Evolutionary conservation across 257 asterid genomes (phyloP), one percentile per base, ranked within the genome.

Genomic region (Nemophila menziesii): DNA sequence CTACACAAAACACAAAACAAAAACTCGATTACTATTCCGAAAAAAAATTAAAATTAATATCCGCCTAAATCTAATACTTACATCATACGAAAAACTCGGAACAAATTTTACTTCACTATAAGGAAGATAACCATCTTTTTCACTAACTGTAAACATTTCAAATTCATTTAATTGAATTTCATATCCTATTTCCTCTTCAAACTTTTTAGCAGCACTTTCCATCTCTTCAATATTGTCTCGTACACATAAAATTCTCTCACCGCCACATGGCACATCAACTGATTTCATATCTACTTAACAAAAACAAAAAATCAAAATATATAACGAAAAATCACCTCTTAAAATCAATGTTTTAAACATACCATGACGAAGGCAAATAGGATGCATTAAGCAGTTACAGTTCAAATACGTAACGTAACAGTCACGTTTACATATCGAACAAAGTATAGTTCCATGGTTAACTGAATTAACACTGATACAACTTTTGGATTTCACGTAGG

Each of bases 281-380:
- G 71, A 64, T 49, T 56, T 68, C 20, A 72, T 73, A 72, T 80
- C 98, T 89, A 79, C 40, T 8, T 10, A 37, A 48, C 56, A 51
- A 49, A 50, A 39, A 7, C 16, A 16, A n/a, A 14, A n/a, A 41
- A 33, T 15, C 22, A 26, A 33, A 22, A 42, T 11, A 12, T 27
- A 17, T 18, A 22, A 49, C 16, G 8, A 16, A 49, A 41, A 19
- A 1, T 20, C 13, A 14, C 10, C 11, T 16, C 0, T 13, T 11
- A 22, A 36, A 33, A 47, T 22, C 13, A 16, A 51, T 2, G 5
- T 58, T 39, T 29, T 23, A 7, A 40, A 18, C 56, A 41, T 79
- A 89, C 98, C 98, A 65, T 89, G 98, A 58, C 92, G 93, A 54
- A 89, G 90, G 70, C 98, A 89, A 61, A 78, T 56, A 12, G 90